Percentiles rank a stretch among this genome's conserved stretches.
These are phyloP conservation scores for Sordariomycetes sp. DNA, from an alignment of 2,329 filamentous ascomycete species.

Conservation along the genomic window DNA sequence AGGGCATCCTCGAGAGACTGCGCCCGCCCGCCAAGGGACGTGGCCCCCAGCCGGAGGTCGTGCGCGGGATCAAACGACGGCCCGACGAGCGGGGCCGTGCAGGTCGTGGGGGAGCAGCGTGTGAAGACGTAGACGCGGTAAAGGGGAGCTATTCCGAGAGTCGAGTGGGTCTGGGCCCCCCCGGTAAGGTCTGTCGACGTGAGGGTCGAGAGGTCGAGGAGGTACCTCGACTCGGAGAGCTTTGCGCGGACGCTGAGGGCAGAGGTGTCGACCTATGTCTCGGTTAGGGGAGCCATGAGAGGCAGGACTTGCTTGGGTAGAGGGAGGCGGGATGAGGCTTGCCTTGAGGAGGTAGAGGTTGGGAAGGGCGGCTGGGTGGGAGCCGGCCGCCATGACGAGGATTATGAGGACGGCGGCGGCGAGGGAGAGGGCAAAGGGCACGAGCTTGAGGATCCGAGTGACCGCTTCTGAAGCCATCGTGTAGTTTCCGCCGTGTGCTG, in stretches of 20 bases:
- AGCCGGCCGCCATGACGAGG: slow-evolving; percentile 16
- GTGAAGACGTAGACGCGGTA: slow-evolving; percentile 18
- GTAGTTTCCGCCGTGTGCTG: too few species aligned
- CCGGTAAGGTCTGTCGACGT: slow-evolving; percentile 19
- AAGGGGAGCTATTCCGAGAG: slow-evolving; percentile 13
- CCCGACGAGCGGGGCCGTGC: slow-evolving; percentile 14
- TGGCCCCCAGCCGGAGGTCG: slow-evolving; percentile 15
- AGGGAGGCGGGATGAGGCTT: neutral
- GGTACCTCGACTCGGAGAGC: slow-evolving; percentile 15
- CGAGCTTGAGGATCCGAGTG: slow-evolving; percentile 4
- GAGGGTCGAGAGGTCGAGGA: slow-evolving; percentile 17
- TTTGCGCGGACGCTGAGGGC: slow-evolving; percentile 15
- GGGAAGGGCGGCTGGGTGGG: slow-evolving; percentile 10
- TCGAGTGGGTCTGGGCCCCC: slow-evolving; percentile 11
- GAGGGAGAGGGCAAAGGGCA: slow-evolving; percentile 11
- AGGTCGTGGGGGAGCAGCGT: slow-evolving; percentile 14
- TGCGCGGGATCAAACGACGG: slow-evolving; percentile 17
- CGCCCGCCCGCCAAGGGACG: slow-evolving; percentile 10
- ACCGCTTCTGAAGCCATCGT: neutral
- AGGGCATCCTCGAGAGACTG: slow-evolving; percentile 12
- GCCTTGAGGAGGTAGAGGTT: slow-evolving; percentile 19
- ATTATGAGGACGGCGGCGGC: slow-evolving; percentile 13
- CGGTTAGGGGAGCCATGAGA: neutral
- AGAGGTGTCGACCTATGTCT: slow-evolving; percentile 14
- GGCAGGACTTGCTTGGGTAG: neutral